Percentiles rank a stretch among this genome's conserved stretches.
These are phyloP conservation scores for Crucibulum parvulum DNA, from an alignment of 1,284 basidiomycete genomes.

Conservation along the genomic window DNA sequence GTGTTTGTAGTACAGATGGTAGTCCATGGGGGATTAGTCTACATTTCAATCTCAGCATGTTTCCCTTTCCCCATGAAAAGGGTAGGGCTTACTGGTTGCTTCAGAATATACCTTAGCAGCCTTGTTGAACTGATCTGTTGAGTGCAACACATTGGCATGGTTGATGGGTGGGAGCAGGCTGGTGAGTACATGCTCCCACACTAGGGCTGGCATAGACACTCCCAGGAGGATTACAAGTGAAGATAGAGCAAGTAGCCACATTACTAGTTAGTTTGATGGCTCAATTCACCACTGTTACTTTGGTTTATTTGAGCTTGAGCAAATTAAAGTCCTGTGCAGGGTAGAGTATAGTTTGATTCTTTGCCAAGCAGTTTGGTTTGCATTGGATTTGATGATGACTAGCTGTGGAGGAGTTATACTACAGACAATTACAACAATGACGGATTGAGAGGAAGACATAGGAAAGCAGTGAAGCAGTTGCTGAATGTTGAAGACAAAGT, in stretches of 20 bases:
- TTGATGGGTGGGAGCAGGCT: conserved; percentile 73
- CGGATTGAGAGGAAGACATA: too few relatives aligned
- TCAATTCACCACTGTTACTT: too few relatives aligned
- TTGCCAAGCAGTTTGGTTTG: too few relatives aligned
- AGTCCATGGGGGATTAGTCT: conserved; percentile 83
- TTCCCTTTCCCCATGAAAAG: not conserved
- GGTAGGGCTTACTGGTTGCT: conserved; percentile 69
- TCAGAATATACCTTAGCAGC: conserved; percentile 82
- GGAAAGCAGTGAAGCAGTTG: too few relatives aligned
- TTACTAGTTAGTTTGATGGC: too few relatives aligned
- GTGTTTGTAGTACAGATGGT: conserved; percentile 89
- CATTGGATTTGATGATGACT: too few relatives aligned
- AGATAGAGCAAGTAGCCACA: conserved; percentile 33
- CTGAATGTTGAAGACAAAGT: too few relatives aligned
- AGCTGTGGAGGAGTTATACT: too few relatives aligned
- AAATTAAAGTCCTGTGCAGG: too few relatives aligned
- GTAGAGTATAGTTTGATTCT: too few relatives aligned
- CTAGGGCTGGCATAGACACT: conserved; percentile 37
- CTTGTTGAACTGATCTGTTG: conserved; percentile 77
- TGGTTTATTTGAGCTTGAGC: too few relatives aligned
- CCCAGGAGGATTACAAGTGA: conserved; percentile 33
- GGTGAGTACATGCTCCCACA: conserved; percentile 59
- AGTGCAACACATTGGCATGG: conserved; percentile 72
- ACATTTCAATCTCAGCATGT: not conserved
- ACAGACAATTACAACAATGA: too few relatives aligned